These are phyloP conservation scores for Populus tomentosa DNA, from an alignment of 441 rosid species.

Conservation along the genomic window DNA sequence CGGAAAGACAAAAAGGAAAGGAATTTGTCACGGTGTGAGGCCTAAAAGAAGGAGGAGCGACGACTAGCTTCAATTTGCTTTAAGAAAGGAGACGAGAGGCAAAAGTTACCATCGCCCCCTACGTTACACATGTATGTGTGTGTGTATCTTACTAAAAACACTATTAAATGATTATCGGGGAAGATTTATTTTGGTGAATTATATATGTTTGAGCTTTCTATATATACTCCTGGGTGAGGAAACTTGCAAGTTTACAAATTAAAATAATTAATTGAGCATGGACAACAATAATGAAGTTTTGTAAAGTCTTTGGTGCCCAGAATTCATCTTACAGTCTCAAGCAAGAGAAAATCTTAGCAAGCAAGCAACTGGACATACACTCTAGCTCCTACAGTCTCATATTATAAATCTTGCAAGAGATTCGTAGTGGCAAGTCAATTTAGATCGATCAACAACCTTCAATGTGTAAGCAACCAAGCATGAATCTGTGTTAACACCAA, in stretches of 20 bases:
- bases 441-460: background rate
- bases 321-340: too few species aligned
- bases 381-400: too few species aligned
- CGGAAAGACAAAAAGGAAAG: background rate
- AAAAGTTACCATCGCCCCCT: background rate
- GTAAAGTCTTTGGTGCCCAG: too few species aligned
- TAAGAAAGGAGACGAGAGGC: background rate
- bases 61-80: background rate
- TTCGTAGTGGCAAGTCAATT: background rate
- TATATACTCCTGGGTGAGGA: background rate
- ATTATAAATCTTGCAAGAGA: too few species aligned
- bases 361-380: too few species aligned
- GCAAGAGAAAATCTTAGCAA: too few species aligned
- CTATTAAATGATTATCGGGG: background rate
- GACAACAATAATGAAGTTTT: too few species aligned
- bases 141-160: background rate
- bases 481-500: too few species aligned
- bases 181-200: background rate
- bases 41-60: background rate
- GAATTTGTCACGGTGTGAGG: background rate
- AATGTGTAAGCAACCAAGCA: background rate
- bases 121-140: too few species aligned
- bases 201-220: background rate
- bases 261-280: too few species aligned
- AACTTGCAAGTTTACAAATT: too few species aligned